These are phyloP conservation scores for Tetradesmus obliquus DNA, from an alignment of 139 green algal species.

Conservation along the genomic window DNA sequence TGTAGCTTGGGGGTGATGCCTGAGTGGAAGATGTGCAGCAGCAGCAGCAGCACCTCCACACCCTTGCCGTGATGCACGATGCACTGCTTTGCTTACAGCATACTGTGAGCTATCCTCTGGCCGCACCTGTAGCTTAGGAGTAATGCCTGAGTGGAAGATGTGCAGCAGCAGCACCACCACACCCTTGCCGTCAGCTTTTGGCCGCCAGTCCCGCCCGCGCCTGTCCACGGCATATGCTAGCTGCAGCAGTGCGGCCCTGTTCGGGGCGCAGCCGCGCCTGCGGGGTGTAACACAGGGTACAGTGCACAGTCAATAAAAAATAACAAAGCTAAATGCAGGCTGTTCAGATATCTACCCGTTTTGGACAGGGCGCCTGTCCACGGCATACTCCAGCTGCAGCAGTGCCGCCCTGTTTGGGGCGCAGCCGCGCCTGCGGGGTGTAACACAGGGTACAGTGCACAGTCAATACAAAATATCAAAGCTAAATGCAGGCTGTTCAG, in stretches of 20 bases:
- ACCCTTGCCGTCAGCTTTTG: constrained; percentile 7
- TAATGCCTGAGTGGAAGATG: constrained; percentile 29
- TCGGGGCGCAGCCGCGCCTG: background rate
- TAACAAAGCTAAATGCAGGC: too few relatives aligned
- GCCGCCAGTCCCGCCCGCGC: background rate
- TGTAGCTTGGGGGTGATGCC: constrained; percentile 29
- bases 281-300: too few relatives aligned
- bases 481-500: too few relatives aligned
- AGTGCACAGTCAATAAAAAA: background rate
- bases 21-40: constrained; percentile 39
- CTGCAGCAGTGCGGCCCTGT: constrained; percentile 15
- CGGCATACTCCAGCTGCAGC: background rate
- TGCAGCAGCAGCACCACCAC: constrained; percentile 48
- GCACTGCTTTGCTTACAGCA: background rate
- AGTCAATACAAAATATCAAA: background rate
- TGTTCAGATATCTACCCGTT: too few relatives aligned
- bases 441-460: too few relatives aligned
- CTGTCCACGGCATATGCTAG: background rate
- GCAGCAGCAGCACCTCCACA: constrained; percentile 41
- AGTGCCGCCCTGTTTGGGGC: background rate
- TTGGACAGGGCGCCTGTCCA: background rate
- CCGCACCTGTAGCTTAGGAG: constrained; percentile 26
- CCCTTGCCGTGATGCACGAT: background rate
- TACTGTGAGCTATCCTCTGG: background rate
- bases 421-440: background rate